phyloP scores from a whole-genome alignment of 2,329 filamentous ascomycete species.

The Zymoseptoria passerinii region DNA sequence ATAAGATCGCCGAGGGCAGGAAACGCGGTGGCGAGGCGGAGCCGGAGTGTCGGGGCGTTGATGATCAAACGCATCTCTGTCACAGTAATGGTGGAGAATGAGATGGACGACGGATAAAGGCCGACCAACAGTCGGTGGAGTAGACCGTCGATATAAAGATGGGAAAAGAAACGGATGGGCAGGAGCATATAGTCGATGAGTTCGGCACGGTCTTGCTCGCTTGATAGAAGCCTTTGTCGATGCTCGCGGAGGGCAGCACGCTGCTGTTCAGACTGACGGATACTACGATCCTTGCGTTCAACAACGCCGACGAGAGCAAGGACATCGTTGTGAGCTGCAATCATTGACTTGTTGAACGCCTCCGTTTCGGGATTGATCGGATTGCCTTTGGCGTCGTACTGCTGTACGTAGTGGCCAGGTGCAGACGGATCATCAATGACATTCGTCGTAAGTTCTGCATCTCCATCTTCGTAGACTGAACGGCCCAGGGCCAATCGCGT shows the following conservation, averaged over 20 bases:
- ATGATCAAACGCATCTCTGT: constrained; percentile 10
- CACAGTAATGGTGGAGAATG: constrained; percentile 14
- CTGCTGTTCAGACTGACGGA: constrained; percentile 7
- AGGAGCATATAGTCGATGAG: constrained; percentile 12
- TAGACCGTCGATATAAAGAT: constrained; percentile 18
- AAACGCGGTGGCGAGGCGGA: constrained; percentile 8
- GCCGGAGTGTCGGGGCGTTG: not conserved
- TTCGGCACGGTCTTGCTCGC: constrained; percentile 21
- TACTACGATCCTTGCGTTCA: constrained; percentile 28
- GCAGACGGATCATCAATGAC: constrained; percentile 34
- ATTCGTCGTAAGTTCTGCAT: constrained; percentile 31
- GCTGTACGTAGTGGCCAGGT: constrained; percentile 28
- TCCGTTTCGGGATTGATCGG: constrained; percentile 36
- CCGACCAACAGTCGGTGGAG: constrained; percentile 20
- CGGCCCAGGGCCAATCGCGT: constrained; percentile 29
- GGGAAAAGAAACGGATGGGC: constrained; percentile 10
- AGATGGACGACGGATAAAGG: constrained; percentile 12
- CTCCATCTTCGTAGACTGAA: constrained; percentile 37
- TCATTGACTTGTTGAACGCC: constrained; percentile 32
- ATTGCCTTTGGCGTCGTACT: constrained; percentile 39
- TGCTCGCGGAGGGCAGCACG: constrained; percentile 6
- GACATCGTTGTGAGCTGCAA: constrained; percentile 42
- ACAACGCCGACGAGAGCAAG: constrained; percentile 41
- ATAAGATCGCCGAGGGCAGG: constrained; percentile 14
- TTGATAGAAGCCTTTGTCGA: constrained; percentile 11